These are phyloP conservation scores for Apiospora arundinis DNA, from an alignment of 2,329 filamentous ascomycete genomes.

Conservation along the genomic window DNA sequence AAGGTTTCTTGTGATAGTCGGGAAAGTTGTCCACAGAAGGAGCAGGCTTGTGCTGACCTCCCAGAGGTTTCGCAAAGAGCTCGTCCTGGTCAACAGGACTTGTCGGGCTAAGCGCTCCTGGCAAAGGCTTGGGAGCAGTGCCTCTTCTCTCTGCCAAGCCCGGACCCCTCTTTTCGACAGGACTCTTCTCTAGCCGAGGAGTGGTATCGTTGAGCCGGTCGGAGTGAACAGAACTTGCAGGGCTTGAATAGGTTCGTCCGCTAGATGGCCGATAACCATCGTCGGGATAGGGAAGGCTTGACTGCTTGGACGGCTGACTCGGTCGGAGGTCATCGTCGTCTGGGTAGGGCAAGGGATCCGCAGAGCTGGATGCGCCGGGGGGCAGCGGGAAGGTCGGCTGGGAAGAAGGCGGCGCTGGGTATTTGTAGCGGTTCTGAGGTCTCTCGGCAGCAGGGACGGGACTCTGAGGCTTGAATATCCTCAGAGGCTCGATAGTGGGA, in stretches of 20 bases:
- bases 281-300: conserved; percentile 51
- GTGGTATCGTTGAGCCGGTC: conserved; percentile 55
- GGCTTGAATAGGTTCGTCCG: conserved; percentile 43
- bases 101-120: conserved; percentile 68
- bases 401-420: conserved; percentile 54
- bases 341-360: conserved; percentile 73
- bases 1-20: conserved; percentile 62
- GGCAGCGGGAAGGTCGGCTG: conserved; percentile 69
- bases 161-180: conserved; percentile 63
- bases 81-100: conserved; percentile 79
- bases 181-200: conserved; percentile 61
- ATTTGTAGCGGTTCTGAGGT: conserved; percentile 53
- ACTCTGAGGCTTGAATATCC: conserved; percentile 82
- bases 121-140: conserved; percentile 80
- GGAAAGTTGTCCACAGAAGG: conserved; percentile 51
- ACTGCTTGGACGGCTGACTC: conserved; percentile 48
- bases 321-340: conserved; percentile 66
- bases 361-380: conserved; percentile 74
- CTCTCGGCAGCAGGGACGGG: conserved; percentile 56
- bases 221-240: conserved; percentile 41
- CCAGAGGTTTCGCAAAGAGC: conserved; percentile 74
- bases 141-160: conserved; percentile 82
- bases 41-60: conserved; percentile 51
- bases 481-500: conserved; percentile 81
- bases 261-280: conserved; percentile 45